These are phyloP conservation scores for Trichoderma polysporum DNA, from an alignment of 2,329 filamentous ascomycete species.

Conservation along the genomic window DNA sequence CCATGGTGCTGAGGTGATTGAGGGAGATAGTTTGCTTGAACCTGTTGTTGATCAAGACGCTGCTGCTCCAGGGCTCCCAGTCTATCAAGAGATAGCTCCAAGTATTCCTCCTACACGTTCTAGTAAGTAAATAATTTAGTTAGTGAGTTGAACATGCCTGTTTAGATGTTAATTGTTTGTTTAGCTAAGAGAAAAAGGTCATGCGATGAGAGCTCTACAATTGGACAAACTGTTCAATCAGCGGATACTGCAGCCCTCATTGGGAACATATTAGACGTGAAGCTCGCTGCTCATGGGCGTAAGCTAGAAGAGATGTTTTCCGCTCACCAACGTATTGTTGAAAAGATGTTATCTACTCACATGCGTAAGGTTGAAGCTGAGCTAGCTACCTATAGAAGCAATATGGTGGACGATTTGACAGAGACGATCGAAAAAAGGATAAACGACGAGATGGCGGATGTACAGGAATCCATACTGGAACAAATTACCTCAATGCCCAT, in stretches of 20 bases:
- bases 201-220: neutral
- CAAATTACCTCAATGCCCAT: neutral
- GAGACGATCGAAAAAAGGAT: neutral
- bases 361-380: neutral
- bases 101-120: neutral
- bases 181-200: neutral
- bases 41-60: neutral
- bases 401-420: neutral
- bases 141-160: neutral
- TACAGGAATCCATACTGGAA: neutral
- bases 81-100: neutral
- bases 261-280: neutral
- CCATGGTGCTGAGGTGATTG: neutral
- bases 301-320: neutral
- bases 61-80: neutral
- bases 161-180: neutral
- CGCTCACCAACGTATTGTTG: neutral
- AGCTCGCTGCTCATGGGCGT: neutral
- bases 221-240: neutral
- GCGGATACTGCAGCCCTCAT: neutral
- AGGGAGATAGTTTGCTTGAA: neutral
- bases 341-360: neutral
- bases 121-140: neutral
- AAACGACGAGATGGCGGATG: neutral
- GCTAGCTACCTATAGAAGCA: neutral